These are phyloP conservation scores for Hypoxylon sp. DNA, from an alignment of 2,329 filamentous ascomycete genomes.

Conservation along the genomic window DNA sequence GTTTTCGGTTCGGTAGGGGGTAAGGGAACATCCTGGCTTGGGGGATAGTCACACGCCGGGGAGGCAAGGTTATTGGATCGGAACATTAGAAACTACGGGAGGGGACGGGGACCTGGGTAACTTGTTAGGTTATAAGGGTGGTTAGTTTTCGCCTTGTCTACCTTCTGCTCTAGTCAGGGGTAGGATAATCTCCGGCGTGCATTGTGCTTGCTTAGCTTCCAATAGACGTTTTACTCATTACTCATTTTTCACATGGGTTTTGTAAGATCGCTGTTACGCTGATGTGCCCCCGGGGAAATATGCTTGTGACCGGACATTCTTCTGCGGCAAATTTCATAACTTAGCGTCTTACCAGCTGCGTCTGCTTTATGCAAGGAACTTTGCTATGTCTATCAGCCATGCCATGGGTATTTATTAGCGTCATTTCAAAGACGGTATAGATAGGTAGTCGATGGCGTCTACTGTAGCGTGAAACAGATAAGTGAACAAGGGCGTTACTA, in stretches of 20 bases:
- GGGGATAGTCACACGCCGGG: constrained; percentile 10
- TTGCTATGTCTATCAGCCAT: background rate
- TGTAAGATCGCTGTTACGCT: constrained; percentile 2
- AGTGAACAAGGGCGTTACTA: constrained; percentile 13
- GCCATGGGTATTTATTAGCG: background rate
- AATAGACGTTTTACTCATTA: constrained; percentile 26
- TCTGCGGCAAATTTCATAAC: constrained; percentile 5
- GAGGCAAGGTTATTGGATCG: constrained; percentile 16
- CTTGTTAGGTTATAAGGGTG: constrained; percentile 3
- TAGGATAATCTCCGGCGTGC: constrained; percentile 25
- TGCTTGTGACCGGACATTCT: constrained; percentile 5
- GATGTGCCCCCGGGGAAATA: constrained; percentile 4
- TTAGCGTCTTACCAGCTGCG: background rate
- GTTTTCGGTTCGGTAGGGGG: constrained; percentile 21
- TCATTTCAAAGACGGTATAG: constrained; percentile 1
- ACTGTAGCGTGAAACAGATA: constrained; percentile 15
- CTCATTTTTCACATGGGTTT: background rate
- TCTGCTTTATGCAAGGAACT: background rate
- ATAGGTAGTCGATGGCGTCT: background rate
- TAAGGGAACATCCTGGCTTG: background rate
- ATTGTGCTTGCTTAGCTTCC: constrained; percentile 19
- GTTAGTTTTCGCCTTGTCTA: constrained; percentile 4
- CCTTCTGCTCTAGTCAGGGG: constrained; percentile 9
- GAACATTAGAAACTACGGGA: constrained; percentile 23
- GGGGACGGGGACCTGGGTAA: constrained; percentile 5